Base-by-base conservation (phyloP, 495 filamentous ascomycete species). In the Hyphodiscus hymeniophilus region DNA sequence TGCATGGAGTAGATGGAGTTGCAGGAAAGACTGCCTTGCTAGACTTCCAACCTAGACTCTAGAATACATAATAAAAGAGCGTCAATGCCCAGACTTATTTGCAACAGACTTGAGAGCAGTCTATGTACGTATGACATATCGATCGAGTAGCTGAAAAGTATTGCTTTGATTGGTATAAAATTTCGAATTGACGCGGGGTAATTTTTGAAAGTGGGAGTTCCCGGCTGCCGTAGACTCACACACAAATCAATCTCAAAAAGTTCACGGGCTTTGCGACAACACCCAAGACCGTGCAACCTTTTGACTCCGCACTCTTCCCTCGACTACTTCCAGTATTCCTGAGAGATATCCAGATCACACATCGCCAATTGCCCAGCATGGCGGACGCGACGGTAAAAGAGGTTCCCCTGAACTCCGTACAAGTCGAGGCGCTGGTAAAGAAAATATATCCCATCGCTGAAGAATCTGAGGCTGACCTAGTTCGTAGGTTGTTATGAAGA, bases 401-500 rank as follows among this genome's bases (percentile, higher is more conserved):
- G 58, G 60, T 64, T 52, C 76, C 81, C 56, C 67, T 84, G 61
- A 78, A 74, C 69, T 78, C 81, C 63, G 81, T 90, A 55, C 84
- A 87, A 66, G 77, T 90, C 54, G 85, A 88, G 64, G 84, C 84
- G 52, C 69, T 90, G 68, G 86, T 87, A 79, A 40, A 63, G 45
- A 45, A 34, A 43, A 47, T 55, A 24, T 33, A 47, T 46, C 45
- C 45, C 44, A 7, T 21, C 42, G 32, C 47, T 16, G 40, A 23
- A 58, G 53, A 50, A 58, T 56, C 23, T 11, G 28, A 61, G 24
- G 61, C 55, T 56, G 43, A 49, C 23, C 39, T 47, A 26, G 35
- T 33, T 38, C 45, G 50, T 62, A 94, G 88, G 88, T 95, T 62
- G 87, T 91, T 43, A 88, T 95, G 87, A 94, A 94, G 70, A 87